Base-by-base conservation (phyloP, 495 filamentous ascomycete species). In the Talaromyces stipitatus region DNA sequence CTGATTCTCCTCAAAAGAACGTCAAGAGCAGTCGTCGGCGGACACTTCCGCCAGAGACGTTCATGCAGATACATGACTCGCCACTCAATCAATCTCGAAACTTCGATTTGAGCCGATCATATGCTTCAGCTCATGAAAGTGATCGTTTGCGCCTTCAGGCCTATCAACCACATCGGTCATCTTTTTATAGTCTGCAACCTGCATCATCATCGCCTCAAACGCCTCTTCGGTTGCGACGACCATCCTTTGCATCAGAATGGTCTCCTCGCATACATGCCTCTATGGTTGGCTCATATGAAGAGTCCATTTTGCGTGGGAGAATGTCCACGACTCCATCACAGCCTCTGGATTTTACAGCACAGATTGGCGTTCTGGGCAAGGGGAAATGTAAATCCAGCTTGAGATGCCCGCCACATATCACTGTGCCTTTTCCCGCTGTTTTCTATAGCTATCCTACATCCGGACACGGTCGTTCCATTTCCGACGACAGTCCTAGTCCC, bases 261-360 rank as follows among this genome's bases (percentile, higher is more conserved):
- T 89, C 90, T 12, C 81, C 89, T 2, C 77, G 92, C 20, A 86
- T 90, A 27, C 89, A 92, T 73, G 92, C 92, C 23, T 89, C 92
- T 3, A 91, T 98, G 86, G 94, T 98, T 16, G 94, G 94, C 0
- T 97, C 94, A 3, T 98, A 96, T 62, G 94, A 98, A 68, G 94
- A 98, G 70, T 96, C 90, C 3, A 97, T 98, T 51, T 74, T 98
- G 3, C 84, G 90, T 22, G 94, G 94, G 26, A 82, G 95, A 54
- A 98, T 98, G 94, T 97, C 95, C 41, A 97, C 91, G 11, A 94
- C 85, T 8, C 95, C 94, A 2, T 97, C 94, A 8, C 92, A 90
- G 55, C 94, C 94, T 26, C 72, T 99, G 20, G 86, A 95, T 59
- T 99, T 99, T 66, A 81, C 92, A 18, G 95, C 94, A 41, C 91